Evolutionary conservation across 129 eudicot species (phyloP).

Genomic region (Helianthus tuberosus): DNA sequence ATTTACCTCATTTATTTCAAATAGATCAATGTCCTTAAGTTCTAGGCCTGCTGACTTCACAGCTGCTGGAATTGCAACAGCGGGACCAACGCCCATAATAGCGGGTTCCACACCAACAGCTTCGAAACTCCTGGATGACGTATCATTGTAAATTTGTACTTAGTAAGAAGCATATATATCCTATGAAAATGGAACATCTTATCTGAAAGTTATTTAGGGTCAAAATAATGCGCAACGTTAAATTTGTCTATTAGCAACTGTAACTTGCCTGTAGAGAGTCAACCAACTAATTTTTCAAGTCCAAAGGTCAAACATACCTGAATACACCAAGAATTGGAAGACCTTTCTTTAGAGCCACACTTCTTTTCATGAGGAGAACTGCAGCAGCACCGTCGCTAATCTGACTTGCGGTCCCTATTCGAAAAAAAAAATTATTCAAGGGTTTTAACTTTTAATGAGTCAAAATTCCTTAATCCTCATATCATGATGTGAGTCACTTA

Average conservation of each 20-base stretch:
- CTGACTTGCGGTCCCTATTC: constrained; percentile 85
- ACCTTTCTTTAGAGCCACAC: constrained; percentile 78
- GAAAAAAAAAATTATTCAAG: background rate
- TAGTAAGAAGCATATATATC: background rate
- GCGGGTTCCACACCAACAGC: constrained; percentile 81
- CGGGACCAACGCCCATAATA: constrained; percentile 76
- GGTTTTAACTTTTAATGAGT: constrained; percentile 1
- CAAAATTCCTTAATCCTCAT: background rate
- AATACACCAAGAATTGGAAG: constrained; percentile 92
- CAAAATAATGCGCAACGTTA: background rate
- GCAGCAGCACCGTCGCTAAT: constrained; percentile 99
- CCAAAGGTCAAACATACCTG: constrained; percentile 47
- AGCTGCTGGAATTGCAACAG: constrained; percentile 71
- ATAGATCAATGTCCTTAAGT: constrained; percentile 53
- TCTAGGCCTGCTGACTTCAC: constrained; percentile 71
- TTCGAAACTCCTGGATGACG: constrained; percentile 60
- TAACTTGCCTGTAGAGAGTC: background rate
- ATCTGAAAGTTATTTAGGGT: constrained; percentile 7
- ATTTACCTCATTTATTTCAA: constrained; percentile 70
- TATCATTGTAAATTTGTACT: constrained; percentile 2
- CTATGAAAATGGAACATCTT: background rate
- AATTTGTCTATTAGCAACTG: background rate
- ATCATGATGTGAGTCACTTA: background rate
- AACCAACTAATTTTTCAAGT: constrained; percentile 2
- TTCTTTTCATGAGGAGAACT: constrained; percentile 96